Conservation (phyloP, 352 stramenopile genomes). For the Phytophthora nicotianae region DNA sequence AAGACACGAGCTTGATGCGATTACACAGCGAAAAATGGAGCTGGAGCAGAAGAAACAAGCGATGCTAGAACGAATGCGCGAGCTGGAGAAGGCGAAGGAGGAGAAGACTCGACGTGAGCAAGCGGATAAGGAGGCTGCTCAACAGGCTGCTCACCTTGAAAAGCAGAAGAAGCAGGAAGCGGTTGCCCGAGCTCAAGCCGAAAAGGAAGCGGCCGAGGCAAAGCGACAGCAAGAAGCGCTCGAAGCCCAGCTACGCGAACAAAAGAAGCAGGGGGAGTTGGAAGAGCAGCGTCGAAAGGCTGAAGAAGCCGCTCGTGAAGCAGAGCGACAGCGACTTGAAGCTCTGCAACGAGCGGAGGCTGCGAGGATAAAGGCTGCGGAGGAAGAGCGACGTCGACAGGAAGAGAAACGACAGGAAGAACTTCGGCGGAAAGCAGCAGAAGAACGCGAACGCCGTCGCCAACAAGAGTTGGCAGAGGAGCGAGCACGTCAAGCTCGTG, state of each 20-base stretch:
- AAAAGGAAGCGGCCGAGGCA: constrained; percentile 42
- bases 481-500: constrained; percentile 40
- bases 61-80: constrained; percentile 55
- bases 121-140: constrained; percentile 40
- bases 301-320: constrained; percentile 46
- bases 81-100: constrained; percentile 55
- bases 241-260: constrained; percentile 38
- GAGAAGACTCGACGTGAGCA: constrained; percentile 50
- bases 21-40: constrained; percentile 59
- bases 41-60: constrained; percentile 63
- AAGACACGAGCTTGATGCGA: constrained; percentile 56
- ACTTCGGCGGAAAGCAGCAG: constrained; percentile 34
- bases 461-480: constrained; percentile 50
- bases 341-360: constrained; percentile 31
- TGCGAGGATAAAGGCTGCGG: constrained; percentile 36
- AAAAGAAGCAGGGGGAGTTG: constrained; percentile 51
- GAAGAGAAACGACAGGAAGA: constrained; percentile 45
- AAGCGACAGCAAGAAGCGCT: constrained; percentile 41
- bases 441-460: constrained; percentile 51
- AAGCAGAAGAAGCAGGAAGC: constrained; percentile 28
- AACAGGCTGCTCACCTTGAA: constrained; percentile 34
- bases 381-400: constrained; percentile 50
- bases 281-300: constrained; percentile 42
- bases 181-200: constrained; percentile 32
- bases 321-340: constrained; percentile 32